Evolutionary conservation across 2,329 filamentous ascomycete species (phyloP).

Genomic region (Botrytis fabae): DNA sequence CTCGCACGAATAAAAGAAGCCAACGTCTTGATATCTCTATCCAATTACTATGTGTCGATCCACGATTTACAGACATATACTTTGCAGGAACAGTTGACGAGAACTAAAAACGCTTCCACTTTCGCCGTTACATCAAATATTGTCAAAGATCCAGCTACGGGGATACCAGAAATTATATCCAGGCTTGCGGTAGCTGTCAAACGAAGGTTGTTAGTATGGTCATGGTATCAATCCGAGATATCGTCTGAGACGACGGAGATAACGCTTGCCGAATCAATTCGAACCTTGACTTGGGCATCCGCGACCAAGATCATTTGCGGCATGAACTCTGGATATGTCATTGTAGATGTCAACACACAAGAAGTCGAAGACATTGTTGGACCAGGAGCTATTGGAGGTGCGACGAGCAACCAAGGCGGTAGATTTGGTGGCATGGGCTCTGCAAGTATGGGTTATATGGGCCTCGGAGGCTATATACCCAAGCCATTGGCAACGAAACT

Average conservation of each 20-base stretch:
- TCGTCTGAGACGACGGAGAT: conserved; percentile 73
- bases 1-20: conserved; percentile 95
- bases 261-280: conserved; percentile 76
- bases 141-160: conserved; percentile 81
- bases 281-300: conserved; percentile 87
- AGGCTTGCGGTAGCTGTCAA: conserved; percentile 91
- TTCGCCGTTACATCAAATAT: conserved; percentile 97
- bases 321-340: conserved; percentile 86
- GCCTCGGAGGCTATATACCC: conserved; percentile 86
- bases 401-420: conserved; percentile 51
- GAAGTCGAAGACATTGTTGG: conserved; percentile 77
- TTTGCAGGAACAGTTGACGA: conserved; percentile 73
- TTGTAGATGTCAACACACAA: conserved; percentile 79
- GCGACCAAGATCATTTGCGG: conserved; percentile 86
- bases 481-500: conserved; percentile 85
- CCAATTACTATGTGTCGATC: conserved; percentile 84
- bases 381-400: conserved; percentile 68
- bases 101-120: conserved; percentile 83
- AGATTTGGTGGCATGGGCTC: conserved; percentile 82
- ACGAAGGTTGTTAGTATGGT: conserved; percentile 85
- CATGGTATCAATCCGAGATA: conserved; percentile 94
- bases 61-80: conserved; percentile 86
- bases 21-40: conserved; percentile 85
- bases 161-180: conserved; percentile 90
- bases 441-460: conserved; percentile 95